Evolutionary conservation across 345 rosid genomes (phyloP), one percentile per base, ranked within the genome.

Genomic region (Eucalyptus leucophloia): DNA sequence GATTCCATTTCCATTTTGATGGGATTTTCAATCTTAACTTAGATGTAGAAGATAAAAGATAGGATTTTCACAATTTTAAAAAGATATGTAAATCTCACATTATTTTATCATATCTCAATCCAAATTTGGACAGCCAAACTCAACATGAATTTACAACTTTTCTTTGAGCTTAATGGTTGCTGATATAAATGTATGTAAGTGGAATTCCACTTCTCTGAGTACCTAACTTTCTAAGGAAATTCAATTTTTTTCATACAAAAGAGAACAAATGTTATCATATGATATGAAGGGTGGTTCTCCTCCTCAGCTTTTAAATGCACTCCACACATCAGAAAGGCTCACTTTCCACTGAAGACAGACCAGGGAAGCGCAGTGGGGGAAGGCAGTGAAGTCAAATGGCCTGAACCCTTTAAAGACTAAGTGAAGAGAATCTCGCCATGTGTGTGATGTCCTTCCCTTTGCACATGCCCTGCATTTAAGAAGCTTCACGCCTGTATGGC

Each of bases 391-490:
- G 89, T 62, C 85, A 80, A 88, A 69, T 90, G 90, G 89, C 88
- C 49, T 42, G 56, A 77, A 77, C 83, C 47, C 7, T 37, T 77
- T 77, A 1, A 40, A 77, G 83, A 28, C 67, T 62, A 19, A 32
- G 83, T 62, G n/a, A 50, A 45, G 23, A 34, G 40, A 53, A 53
- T 85, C 67, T 88, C 12, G 86, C 69, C 72, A 88, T 67, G 34
- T 42, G 88, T 26, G 45, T 88, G 91, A 86, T 89, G 91, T 85
- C 86, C 90, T 77, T 92, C 91, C 91, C 45, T 49, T 89, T 90
- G 93, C 95, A 92, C 93, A 93, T 90, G 94, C 91, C 40, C 88
- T 83, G 93, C 95, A 93, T 92, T 93, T 80, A 92, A 87, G 87
- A 87, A 89, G 86, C 89, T 28, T 82, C 89, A 77, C 83, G 83